A percentile compares a stretch with the other conserved stretches of the same genome.
These are phyloP conservation scores for Pythium apleroticum DNA, from an alignment of 352 stramenopile genomes.

Conservation along the genomic window DNA sequence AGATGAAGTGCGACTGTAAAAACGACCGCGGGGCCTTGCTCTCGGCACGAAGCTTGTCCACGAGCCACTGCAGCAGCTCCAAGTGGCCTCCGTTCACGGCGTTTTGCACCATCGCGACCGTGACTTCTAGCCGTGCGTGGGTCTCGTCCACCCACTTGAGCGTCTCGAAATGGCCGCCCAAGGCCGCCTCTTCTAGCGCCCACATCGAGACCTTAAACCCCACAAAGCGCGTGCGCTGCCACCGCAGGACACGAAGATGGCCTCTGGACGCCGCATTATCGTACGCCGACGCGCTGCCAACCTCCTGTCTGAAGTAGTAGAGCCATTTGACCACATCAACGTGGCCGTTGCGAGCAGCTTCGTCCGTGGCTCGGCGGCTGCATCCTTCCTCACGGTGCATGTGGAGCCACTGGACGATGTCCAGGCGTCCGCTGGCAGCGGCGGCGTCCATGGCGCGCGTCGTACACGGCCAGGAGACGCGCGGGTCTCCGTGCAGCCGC, in stretches of 20 bases:
- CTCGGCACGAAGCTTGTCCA: background rate
- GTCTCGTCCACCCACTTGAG: constrained; percentile 15
- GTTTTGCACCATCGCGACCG: constrained; percentile 1
- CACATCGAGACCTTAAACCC: background rate
- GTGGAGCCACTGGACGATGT: constrained; percentile 19
- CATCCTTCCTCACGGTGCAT: constrained; percentile 16
- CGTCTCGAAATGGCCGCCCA: background rate
- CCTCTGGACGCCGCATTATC: background rate
- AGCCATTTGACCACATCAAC: constrained; percentile 14
- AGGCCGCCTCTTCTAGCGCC: background rate
- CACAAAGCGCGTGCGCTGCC: constrained; percentile 5
- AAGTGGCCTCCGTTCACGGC: constrained; percentile 2
- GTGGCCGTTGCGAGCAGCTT: constrained; percentile 6
- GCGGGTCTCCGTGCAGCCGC: background rate
- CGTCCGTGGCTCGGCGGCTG: background rate
- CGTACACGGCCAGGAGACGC: constrained; percentile 9
- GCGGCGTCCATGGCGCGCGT: constrained; percentile 16
- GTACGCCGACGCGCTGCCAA: constrained; percentile 2
- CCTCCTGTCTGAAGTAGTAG: constrained; percentile 8
- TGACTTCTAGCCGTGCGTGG: background rate
- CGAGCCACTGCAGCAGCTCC: constrained; percentile 9
- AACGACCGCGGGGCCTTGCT: constrained; percentile 1
- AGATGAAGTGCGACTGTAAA: background rate
- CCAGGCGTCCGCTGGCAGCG: constrained; percentile 10
- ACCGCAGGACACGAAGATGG: constrained; percentile 3